Conservation (phyloP, 768 basidiomycete genomes). For the Lentinula detonsa region DNA sequence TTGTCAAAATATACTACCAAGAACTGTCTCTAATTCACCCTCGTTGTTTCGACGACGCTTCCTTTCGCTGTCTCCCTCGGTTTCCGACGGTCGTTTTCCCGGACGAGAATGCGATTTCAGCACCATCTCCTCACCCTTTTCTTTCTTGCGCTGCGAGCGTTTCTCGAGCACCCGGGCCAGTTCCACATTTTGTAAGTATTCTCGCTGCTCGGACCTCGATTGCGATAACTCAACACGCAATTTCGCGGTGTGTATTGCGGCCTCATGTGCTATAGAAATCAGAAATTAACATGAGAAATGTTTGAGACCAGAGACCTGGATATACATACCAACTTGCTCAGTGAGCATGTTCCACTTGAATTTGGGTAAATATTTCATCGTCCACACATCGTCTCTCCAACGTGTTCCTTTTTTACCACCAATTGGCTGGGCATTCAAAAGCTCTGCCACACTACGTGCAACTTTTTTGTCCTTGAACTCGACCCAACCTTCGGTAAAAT, state of each 20-base stretch:
- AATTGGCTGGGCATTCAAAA: conserved; percentile 94
- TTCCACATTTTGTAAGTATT: conserved; percentile 93
- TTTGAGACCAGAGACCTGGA: not conserved
- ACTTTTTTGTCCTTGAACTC: conserved; percentile 95
- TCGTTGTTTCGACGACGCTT: not conserved
- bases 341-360: conserved; percentile 99
- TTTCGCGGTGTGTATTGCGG: conserved; percentile 80
- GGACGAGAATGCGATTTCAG: not conserved
- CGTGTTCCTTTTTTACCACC: conserved; percentile 88
- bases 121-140: conserved; percentile 48
- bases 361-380: conserved; percentile 96
- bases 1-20: conserved; percentile 46
- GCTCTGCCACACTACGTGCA: conserved; percentile 83
- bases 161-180: conserved; percentile 82
- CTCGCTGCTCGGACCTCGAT: conserved; percentile 82
- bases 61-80: not conserved
- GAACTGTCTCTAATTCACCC: conserved; percentile 30
- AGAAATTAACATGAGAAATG: not conserved
- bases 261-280: conserved; percentile 71
- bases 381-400: conserved; percentile 98
- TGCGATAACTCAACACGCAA: conserved; percentile 89
- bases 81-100: conserved; percentile 1
- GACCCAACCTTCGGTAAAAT: conserved; percentile 97
- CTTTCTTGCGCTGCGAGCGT: conserved; percentile 60
- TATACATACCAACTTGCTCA: conserved; percentile 90